Evolutionary conservation across 2,329 filamentous ascomycete species (phyloP).

Genomic region (Fusarium coicis): DNA sequence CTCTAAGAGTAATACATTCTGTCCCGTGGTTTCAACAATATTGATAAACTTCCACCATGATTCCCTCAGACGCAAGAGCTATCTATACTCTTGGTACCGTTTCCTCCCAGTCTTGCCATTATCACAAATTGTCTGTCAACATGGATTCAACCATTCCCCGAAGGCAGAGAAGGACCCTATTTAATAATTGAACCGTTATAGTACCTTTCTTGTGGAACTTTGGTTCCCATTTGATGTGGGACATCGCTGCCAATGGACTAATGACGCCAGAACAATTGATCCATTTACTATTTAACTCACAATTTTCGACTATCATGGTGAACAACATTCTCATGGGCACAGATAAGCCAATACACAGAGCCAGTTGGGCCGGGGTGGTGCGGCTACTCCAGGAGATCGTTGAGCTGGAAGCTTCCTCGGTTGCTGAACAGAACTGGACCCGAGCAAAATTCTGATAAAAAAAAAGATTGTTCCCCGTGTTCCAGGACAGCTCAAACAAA

Average conservation of each 20-base stretch:
- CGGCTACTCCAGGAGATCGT: constrained; percentile 8
- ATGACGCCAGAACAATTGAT: constrained; percentile 20
- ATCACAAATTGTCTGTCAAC: neutral
- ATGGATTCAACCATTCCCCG: neutral
- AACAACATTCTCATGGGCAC: constrained; percentile 4
- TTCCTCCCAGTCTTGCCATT: neutral
- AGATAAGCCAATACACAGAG: neutral
- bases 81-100: neutral
- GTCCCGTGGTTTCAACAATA: neutral
- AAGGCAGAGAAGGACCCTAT: neutral
- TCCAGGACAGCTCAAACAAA: constrained; percentile 9
- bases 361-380: neutral
- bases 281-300: constrained; percentile 1
- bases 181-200: constrained; percentile 29
- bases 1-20: neutral
- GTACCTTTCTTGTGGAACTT: constrained; percentile 36
- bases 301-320: constrained; percentile 15
- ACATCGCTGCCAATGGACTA: constrained; percentile 22
- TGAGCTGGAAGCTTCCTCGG: constrained; percentile 17
- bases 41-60: neutral
- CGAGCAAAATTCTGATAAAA: constrained; percentile 3
- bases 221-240: constrained; percentile 19
- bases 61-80: neutral
- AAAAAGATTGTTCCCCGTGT: constrained; percentile 23
- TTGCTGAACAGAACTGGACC: constrained; percentile 3